A percentile compares a stretch with the other conserved stretches of the same genome.
phyloP scores from a whole-genome alignment of 352 stramenopile genomes.

The Elongisporangium prolatum region DNA sequence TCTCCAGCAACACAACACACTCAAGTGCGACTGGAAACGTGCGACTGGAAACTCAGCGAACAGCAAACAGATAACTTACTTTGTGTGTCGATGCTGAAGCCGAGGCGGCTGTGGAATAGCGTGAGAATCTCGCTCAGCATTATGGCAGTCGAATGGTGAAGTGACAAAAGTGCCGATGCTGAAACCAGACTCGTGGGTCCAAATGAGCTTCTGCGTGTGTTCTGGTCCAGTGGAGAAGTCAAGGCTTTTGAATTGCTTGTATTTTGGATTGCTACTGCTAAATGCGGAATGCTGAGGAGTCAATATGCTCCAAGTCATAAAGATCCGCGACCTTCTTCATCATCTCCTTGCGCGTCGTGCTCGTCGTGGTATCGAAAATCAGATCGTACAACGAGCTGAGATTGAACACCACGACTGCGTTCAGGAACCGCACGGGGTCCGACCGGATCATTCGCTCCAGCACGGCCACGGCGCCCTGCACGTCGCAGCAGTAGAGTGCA shows the following conservation, averaged over 20 bases:
- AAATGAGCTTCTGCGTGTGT: background rate
- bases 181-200: too few relatives aligned
- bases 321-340: conserved; percentile 73
- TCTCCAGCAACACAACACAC: conserved; percentile 16
- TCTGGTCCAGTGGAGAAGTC: background rate
- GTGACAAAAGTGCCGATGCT: background rate
- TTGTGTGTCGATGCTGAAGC: conserved; percentile 43
- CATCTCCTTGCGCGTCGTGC: conserved; percentile 78
- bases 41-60: conserved; percentile 3
- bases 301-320: conserved; percentile 76
- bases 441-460: conserved; percentile 69
- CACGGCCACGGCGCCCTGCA: conserved; percentile 58
- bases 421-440: conserved; percentile 66
- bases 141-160: background rate
- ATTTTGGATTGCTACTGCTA: conserved; percentile 13
- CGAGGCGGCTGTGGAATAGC: conserved; percentile 74
- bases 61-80: conserved; percentile 2
- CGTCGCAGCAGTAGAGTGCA: conserved; percentile 76
- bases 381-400: conserved; percentile 81
- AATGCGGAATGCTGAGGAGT: conserved; percentile 63
- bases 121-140: conserved; percentile 78
- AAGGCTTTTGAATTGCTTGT: too few relatives aligned
- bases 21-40: conserved; percentile 5
- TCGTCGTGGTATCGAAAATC: conserved; percentile 69
- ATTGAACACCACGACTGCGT: conserved; percentile 73